phyloP scores from a whole-genome alignment of 2,329 filamentous ascomycete species.

The Ophiostoma sp. region DNA sequence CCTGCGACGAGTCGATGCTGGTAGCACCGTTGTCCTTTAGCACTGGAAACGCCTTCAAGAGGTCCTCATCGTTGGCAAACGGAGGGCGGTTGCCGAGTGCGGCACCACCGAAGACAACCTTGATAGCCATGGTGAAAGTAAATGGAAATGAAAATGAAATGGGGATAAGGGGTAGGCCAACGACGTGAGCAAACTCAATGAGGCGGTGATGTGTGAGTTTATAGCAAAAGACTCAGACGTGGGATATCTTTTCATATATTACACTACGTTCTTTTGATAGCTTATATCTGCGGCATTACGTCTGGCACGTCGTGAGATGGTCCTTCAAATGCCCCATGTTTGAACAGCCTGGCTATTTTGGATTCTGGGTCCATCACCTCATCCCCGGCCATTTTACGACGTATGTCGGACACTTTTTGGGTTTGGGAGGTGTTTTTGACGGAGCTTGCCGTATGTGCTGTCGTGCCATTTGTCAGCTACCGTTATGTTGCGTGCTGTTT shows the following conservation, averaged over 20 bases:
- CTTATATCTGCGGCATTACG: background rate
- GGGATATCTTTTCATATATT: too few species aligned
- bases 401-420: background rate
- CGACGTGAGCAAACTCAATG: too few species aligned
- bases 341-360: background rate
- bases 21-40: conserved; percentile 25
- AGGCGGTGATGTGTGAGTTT: too few species aligned
- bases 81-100: conserved; percentile 13
- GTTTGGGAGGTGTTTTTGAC: background rate
- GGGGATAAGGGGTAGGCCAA: too few species aligned
- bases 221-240: too few species aligned
- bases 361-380: background rate
- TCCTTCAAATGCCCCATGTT: background rate
- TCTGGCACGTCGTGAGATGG: too few species aligned
- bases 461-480: background rate
- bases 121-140: background rate
- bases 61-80: conserved; percentile 12
- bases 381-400: background rate
- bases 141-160: background rate
- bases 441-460: background rate
- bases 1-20: conserved; percentile 31
- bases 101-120: conserved; percentile 12
- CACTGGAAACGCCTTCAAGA: background rate
- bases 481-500: background rate
- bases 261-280: background rate